Conservation (phyloP, 2,329 filamentous ascomycete species). For the Nectriaceae sp. region DNA sequence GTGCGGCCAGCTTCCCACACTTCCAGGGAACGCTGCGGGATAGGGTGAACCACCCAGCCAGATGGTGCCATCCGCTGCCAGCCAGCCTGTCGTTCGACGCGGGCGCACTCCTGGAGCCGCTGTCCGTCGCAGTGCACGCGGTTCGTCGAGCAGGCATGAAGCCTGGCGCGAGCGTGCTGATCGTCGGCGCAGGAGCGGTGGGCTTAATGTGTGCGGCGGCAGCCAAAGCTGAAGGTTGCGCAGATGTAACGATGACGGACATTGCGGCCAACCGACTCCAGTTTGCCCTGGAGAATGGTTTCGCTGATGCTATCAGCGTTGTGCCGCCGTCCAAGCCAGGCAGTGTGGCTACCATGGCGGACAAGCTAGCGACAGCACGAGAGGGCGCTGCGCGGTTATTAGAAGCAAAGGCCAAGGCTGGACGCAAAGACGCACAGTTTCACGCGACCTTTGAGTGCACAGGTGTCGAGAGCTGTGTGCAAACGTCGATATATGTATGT, state of each 20-base stretch:
- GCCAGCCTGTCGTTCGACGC: conserved; percentile 48
- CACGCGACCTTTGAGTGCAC: conserved; percentile 1
- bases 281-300: conserved; percentile 14
- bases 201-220: conserved; percentile 9
- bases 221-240: conserved; percentile 1
- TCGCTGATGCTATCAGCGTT: conserved; percentile 9
- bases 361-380: neutral
- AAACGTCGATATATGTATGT: conserved; percentile 69
- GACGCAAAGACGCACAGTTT: no score
- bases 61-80: conserved; percentile 54
- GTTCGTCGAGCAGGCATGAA: conserved; percentile 46
- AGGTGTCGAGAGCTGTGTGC: conserved; percentile 74
- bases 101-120: conserved; percentile 61
- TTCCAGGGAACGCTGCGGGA: conserved; percentile 62
- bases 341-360: neutral
- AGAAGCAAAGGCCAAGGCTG: no score
- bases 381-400: neutral
- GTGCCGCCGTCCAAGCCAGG: neutral
- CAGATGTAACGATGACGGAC: conserved; percentile 17
- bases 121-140: conserved; percentile 62
- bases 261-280: conserved; percentile 17
- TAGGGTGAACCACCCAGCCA: conserved; percentile 55
- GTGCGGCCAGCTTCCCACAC: conserved; percentile 58
- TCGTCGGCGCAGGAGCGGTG: conserved; percentile 51
- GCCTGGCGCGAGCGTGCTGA: conserved; percentile 46